Evolutionary conservation across 805 yeast species (phyloP).

Genomic region (Saturnispora silvae): DNA sequence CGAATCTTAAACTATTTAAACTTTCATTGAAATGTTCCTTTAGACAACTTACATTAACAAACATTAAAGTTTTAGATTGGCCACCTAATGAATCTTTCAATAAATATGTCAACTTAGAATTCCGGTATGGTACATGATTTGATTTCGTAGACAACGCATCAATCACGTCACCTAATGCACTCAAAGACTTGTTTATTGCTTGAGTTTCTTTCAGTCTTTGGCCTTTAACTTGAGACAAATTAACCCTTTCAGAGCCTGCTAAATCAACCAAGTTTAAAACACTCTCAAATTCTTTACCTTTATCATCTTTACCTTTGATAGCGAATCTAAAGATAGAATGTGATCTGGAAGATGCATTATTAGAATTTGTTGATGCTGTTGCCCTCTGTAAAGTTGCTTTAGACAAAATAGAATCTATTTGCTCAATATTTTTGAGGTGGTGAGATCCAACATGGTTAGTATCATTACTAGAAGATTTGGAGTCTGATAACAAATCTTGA

Average conservation of each 20-base stretch:
- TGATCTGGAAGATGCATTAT: slow-evolving; percentile 82
- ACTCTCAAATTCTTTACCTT: slow-evolving; percentile 32
- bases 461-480: slow-evolving; percentile 55
- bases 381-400: slow-evolving; percentile 54
- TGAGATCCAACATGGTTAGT: slow-evolving; percentile 50
- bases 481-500: slow-evolving; percentile 47
- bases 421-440: slow-evolving; percentile 30
- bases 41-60: slow-evolving; percentile 76
- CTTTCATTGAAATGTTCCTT: slow-evolving; percentile 60
- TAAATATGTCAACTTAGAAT: slow-evolving; percentile 70
- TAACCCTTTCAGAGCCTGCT: slow-evolving; percentile 87
- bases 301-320: slow-evolving; percentile 46
- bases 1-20: slow-evolving; percentile 77
- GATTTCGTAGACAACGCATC: slow-evolving; percentile 23
- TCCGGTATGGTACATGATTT: slow-evolving; percentile 54
- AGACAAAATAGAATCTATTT: slow-evolving; percentile 40
- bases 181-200: slow-evolving; percentile 77
- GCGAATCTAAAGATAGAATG: slow-evolving; percentile 70
- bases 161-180: slow-evolving; percentile 86
- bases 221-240: slow-evolving; percentile 68
- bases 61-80: slow-evolving; percentile 82
- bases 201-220: slow-evolving; percentile 79
- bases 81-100: slow-evolving; percentile 80
- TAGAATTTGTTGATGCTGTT: slow-evolving; percentile 73
- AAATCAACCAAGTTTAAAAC: slow-evolving; percentile 74